Evolutionary conservation across 257 asterid genomes (phyloP).

Genomic region (Avicennia marina): DNA sequence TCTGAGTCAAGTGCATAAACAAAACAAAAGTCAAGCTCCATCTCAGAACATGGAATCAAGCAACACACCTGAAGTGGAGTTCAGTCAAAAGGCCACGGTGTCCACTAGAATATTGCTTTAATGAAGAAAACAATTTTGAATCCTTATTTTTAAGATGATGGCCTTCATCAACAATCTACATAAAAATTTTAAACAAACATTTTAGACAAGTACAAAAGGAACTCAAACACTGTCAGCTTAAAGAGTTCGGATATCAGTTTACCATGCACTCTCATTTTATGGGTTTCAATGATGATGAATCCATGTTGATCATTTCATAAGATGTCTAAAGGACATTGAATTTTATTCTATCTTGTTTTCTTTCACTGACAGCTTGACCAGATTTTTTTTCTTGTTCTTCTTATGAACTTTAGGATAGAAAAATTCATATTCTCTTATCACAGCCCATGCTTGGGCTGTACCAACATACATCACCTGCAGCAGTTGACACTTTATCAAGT

Average conservation of each 20-base stretch:
- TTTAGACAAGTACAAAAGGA: slow-evolving; percentile 11
- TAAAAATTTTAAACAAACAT: slow-evolving; percentile 20
- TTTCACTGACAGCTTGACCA: slow-evolving; percentile 61
- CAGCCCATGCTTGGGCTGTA: slow-evolving; percentile 67
- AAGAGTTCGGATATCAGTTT: slow-evolving; percentile 19
- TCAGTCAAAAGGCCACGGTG: slow-evolving; percentile 93
- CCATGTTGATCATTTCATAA: slow-evolving; percentile 95
- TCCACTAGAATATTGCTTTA: slow-evolving; percentile 76
- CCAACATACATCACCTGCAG: slow-evolving; percentile 97
- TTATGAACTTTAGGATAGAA: slow-evolving; percentile 74
- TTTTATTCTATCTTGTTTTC: slow-evolving; percentile 89
- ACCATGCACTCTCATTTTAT: slow-evolving; percentile 99
- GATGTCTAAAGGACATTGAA: slow-evolving; percentile 96
- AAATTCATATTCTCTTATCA: slow-evolving; percentile 84
- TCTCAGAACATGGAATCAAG: slow-evolving; percentile 14
- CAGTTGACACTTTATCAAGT: slow-evolving; percentile 28
- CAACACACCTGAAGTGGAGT: slow-evolving; percentile 92
- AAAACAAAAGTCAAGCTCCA: too few species aligned
- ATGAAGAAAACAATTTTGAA: slow-evolving; percentile 72
- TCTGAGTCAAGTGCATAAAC: neutral
- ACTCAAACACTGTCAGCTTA: slow-evolving; percentile 12
- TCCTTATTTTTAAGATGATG: slow-evolving; percentile 98
- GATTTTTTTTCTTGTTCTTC: slow-evolving; percentile 87
- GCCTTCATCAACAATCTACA: slow-evolving; percentile 98
- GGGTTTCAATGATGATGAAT: slow-evolving; percentile 70